Base-by-base conservation (phyloP, 495 filamentous ascomycete genomes). In the Lepidopterella palustris region DNA sequence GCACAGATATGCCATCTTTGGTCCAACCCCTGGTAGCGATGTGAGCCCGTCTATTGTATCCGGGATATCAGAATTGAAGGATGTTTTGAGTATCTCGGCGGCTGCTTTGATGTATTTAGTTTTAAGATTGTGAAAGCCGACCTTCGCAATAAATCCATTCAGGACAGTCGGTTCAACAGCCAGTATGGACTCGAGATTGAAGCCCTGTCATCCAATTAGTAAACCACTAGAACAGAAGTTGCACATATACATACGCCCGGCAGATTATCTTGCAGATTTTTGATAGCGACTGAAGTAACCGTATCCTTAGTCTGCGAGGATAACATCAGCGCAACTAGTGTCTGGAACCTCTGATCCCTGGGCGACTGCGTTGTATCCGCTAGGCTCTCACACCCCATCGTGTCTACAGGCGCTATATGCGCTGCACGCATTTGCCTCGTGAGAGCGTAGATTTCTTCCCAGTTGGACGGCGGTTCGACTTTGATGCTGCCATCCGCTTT, bases 71-170 rank as follows among this genome's bases (percentile, higher is more conserved):
- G 82, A 82, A 48, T 70, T 69, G 67, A 81, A 86, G 24, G 83
- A 57, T 57, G 95, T 87, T 9, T 81, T 77, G 1, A 96, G 77
- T 40, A 96, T 86, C 6, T 77, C 66, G 5, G 91, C 92, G 0
- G 87, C 75, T 21, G 83, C 76, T 68, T 95, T 90, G 70, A 98
- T 88, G 73, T 93, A 93, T 51, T 80, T 86, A 28, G 95, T 95
- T 74, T 97, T 96, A 73, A 90, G 95, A 67, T 96, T 96, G 74
- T 97, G 92, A 70, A 97, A 97, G 26, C 95, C 93, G 39, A 97
- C 87, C 52, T 84, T 83, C 61, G 78, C 76, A 60, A 98, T 97
- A 60, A 97, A 68, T 60, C 84, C 76, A 70, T 97, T 92, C 50
- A 98, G 79, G 8, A 74, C 72, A 21, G 74, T 77, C 3, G 89